Base-by-base conservation (phyloP, 768 basidiomycete genomes). In the Galerina sulciceps region DNA sequence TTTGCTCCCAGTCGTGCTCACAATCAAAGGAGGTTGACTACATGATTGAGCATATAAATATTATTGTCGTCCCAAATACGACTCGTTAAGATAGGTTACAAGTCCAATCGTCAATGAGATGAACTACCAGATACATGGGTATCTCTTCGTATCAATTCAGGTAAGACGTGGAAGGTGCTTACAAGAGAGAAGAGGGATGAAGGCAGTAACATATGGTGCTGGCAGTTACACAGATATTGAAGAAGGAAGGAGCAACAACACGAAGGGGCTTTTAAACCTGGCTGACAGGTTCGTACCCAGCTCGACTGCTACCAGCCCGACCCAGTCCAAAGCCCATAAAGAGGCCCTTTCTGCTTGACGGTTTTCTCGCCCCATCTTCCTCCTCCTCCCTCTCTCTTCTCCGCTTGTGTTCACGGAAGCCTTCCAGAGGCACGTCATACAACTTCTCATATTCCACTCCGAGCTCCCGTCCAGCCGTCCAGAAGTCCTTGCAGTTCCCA, bases 401-500 rank as follows among this genome's bases (percentile, higher is more conserved):
- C 70, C 71, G 76, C 76, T 89, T 87, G 63, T 87, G 91, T 72
- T 91, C 90, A 52, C 75, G 73, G 70, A 94, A 94, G 11, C 94
- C 95, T 69, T 95, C 94, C 2, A 78, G 61, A 4, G 96, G 95
- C 22, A 99, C 86, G 73, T 95, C 93, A 75, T 96, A 96, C 71
- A 97, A 71, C 64, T 81, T 79, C 53, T 93, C 91, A 75, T 97
- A 99, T 71, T 96, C 89, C 45, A 99, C 91, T 2, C 93, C 93
- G 22, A 96, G 76, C 73, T 93, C 91, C 59, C 80, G 80, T 20
- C 95, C 93, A 55, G 83, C 84, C 48, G 86, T 86, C 96, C 96
- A 99, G 74, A 99, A 99, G 77, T 99, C 96, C 66, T 84, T 86
- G 72, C 94, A 96, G 69, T 96, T 96, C 56, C 80, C 78, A 17